phyloP scores from a whole-genome alignment of 2,329 filamentous ascomycete species.

The Colletotrichum lupini region DNA sequence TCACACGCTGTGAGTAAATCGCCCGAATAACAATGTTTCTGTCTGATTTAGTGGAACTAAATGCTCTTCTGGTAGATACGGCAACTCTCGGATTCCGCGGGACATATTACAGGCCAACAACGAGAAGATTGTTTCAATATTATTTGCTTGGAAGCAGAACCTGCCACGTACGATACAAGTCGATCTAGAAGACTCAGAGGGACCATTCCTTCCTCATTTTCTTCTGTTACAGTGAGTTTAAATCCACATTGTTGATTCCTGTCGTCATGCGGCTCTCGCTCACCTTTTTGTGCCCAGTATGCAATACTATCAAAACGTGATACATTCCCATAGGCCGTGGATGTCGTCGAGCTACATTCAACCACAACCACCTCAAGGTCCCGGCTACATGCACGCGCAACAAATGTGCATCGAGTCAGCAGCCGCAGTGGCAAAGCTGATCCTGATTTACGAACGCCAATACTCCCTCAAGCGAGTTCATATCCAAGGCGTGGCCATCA shows the following conservation, averaged over 20 bases:
- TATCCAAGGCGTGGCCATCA: constrained; percentile 39
- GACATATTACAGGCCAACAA: constrained; percentile 36
- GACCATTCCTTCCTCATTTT: constrained; percentile 39
- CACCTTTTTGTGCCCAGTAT: constrained; percentile 34
- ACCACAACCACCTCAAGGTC: constrained; percentile 37
- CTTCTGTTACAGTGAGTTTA: constrained; percentile 38
- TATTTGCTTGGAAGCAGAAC: constrained; percentile 39
- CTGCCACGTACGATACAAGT: constrained; percentile 36
- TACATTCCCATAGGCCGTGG: constrained; percentile 41
- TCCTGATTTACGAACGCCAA: constrained; percentile 35
- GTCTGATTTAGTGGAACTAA: background rate
- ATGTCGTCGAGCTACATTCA: constrained; percentile 40
- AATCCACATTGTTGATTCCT: background rate
- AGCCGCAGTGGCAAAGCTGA: constrained; percentile 35
- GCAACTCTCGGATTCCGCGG: constrained; percentile 34
- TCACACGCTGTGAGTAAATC: constrained; percentile 38
- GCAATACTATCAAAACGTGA: constrained; percentile 42
- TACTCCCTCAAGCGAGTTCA: constrained; percentile 38
- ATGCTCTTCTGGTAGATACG: constrained; percentile 31
- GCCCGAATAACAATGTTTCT: background rate
- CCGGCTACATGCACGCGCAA: constrained; percentile 38
- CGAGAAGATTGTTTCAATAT: constrained; percentile 23
- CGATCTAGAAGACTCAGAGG: constrained; percentile 35
- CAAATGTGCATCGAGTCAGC: constrained; percentile 39
- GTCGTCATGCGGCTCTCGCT: background rate